Base-by-base conservation (phyloP, 2,329 filamentous ascomycete species). In the Penicillium sp. region DNA sequence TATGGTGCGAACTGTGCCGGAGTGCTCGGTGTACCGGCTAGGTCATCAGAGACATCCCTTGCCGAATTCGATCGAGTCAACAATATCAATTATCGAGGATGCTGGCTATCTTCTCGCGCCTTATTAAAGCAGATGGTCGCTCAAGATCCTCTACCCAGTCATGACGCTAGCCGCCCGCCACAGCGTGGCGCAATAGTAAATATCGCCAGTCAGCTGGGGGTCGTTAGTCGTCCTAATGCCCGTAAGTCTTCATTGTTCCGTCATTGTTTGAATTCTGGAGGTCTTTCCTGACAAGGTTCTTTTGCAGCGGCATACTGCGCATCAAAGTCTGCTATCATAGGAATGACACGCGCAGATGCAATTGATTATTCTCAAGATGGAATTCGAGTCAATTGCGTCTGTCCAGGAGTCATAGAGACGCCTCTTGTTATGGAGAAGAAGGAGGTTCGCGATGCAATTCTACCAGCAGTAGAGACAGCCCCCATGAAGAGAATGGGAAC, bases 1-100 rank as follows among this genome's bases (percentile, higher is more conserved):
- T 85, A 84, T 61, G 76, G 76, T 0, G 78, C 84, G 6, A 81
- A 80, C 51, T 83, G 81, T 47, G 82, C 81, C 0, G 82, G 82
- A 0, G 74, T 84, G 60, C 44, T 69, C 12, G 63, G 66, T 7
- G 44, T 60, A 6, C 47, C 60, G 3, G 38, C 57, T 18, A 62
- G 65, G 23, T 67, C 67, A 2, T 53, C 74, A 28, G 80, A 84
- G 45, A 80, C 75, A n/a, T 62, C 73, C 0, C 64, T 73, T 0
- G 71, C 73, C 1, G 71, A 71, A 9, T 85, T 84, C 42, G 81
- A 85, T 51, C 70, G 70, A 7, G 72, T 85, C 43, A 83, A 78
- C 34, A 74, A 70, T 38, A 73, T 84, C 61, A 85, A 85, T 57
- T 83, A 83, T 58, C 74, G 75, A 15, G 81, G 73, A 1, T 75